Evolutionary conservation across 176 grass and related monocot genomes (phyloP), one percentile per base, ranked within the genome.

Genomic region (Oryza officinalis): DNA sequence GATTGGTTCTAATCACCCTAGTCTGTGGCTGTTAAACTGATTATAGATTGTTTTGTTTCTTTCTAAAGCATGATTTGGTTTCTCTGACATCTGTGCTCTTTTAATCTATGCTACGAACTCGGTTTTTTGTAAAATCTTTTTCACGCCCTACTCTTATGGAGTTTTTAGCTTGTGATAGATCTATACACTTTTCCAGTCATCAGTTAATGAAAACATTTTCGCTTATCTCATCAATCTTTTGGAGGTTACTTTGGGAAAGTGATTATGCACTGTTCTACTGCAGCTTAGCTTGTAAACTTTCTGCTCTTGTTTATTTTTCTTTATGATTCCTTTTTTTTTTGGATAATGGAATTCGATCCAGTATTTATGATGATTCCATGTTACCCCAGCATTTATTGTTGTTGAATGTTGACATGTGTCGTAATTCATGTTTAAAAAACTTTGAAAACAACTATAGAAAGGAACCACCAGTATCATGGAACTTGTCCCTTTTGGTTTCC

Each of bases 21-120:
- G 6, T 86, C 41, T 78, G 41, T 64, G 23, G 10, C 41, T 71
- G n/a, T 83, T 38, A 30, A 78, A 73, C 5, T 75, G 76, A 68
- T 75, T n/a, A 33, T 1, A 2, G 8, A 59, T 74, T 88, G 14
- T 26, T 66, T 73, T 50, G 5, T 35, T 27, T 65, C 43, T 73
- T 88, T 65, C 43, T 40, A 32, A 44, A 15, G 17, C 66, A 77
- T 26, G 27, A 41, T 13, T 22, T 83, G 69, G 18, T 28, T 64
- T 77, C 9, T 11, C 47, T 45, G 26, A 35, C 22, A 71, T 71
- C 37, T 40, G 18, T 68, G n/a, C 5, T 54, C 45, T 67, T 57
- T 76, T 14, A 76, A 38, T 31, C 46, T 18, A 84, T 57, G n/a
- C 17, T 32, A 50, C 1, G 7, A 38, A 23, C 4, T 32, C 27